A percentile compares a stretch with the other conserved stretches of the same genome.
Conservation (phyloP, 352 stramenopile genomes). For the Aphanomyces invadans region DNA sequence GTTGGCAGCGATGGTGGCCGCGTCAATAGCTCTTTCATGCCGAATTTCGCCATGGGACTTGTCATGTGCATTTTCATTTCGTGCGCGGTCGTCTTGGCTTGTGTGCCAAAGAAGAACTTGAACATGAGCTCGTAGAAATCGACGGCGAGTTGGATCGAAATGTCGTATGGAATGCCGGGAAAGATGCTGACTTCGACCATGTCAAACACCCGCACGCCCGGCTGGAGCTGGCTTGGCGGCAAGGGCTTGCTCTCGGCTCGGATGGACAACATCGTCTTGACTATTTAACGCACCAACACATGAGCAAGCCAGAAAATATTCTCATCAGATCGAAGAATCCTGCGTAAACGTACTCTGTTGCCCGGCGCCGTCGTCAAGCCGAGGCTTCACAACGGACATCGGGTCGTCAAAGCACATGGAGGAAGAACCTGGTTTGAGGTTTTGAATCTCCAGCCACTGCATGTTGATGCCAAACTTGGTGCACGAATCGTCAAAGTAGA, state of each 20-base stretch:
- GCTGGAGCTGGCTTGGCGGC: conserved; percentile 54
- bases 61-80: conserved; percentile 2
- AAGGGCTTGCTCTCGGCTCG: conserved; percentile 65
- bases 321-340: not conserved
- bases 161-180: conserved; percentile 72
- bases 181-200: conserved; percentile 78
- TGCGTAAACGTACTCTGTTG: not conserved
- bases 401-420: conserved; percentile 70
- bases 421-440: conserved; percentile 58
- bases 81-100: conserved; percentile 25
- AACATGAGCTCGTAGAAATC: conserved; percentile 80
- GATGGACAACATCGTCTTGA: conserved; percentile 61
- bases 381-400: conserved; percentile 60
- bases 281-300: not conserved
- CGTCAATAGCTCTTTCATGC: not conserved
- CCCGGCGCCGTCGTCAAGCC: conserved; percentile 27
- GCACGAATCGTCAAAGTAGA: conserved; percentile 57
- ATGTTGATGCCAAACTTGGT: conserved; percentile 70
- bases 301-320: no score
- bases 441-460: conserved; percentile 78
- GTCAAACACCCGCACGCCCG: conserved; percentile 54
- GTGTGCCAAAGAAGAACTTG: conserved; percentile 73
- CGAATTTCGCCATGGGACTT: conserved; percentile 1
- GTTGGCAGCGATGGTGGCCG: not conserved
- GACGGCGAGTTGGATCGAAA: conserved; percentile 69